phyloP scores from a whole-genome alignment of 148 eudicot species.

The Mesembryanthemum crystallinum region DNA sequence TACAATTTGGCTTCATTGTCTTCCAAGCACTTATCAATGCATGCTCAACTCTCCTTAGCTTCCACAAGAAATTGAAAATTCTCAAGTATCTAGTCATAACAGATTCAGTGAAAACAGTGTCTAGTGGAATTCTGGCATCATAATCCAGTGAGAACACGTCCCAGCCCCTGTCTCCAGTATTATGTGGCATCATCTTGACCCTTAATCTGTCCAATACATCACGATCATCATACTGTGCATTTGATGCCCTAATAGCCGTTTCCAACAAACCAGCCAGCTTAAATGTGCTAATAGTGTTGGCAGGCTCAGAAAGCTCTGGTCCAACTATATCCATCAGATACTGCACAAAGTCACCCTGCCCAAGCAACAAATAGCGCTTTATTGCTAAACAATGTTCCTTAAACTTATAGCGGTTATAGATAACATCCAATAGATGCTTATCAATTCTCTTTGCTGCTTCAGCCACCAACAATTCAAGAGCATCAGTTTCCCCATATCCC shows the following conservation, averaged over 20 bases:
- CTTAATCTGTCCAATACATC: conserved; percentile 81
- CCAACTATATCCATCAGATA: conserved; percentile 97
- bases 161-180: conserved; percentile 94
- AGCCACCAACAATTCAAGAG: conserved; percentile 79
- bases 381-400: conserved; percentile 97
- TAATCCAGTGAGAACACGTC: conserved; percentile 96
- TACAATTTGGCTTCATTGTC: conserved; percentile 91
- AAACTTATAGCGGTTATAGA: conserved; percentile 69
- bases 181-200: conserved; percentile 98
- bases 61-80: conserved; percentile 94
- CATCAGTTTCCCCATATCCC: conserved; percentile 96
- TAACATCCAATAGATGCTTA: conserved; percentile 79
- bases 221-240: conserved; percentile 90
- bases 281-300: conserved; percentile 88
- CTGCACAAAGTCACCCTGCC: conserved; percentile 99
- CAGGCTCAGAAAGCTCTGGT: conserved; percentile 93
- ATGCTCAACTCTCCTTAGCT: conserved; percentile 95
- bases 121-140: conserved; percentile 78
- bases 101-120: conserved; percentile 89
- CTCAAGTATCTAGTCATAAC: conserved; percentile 83
- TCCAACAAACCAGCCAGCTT: conserved; percentile 89
- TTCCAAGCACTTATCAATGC: conserved; percentile 90
- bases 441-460: conserved; percentile 97
- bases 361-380: conserved; percentile 86
- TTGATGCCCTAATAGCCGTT: conserved; percentile 86